Evolutionary conservation across 345 rosid genomes (phyloP), one percentile per base, ranked within the genome.

Genomic region (Ceriops decandra): DNA sequence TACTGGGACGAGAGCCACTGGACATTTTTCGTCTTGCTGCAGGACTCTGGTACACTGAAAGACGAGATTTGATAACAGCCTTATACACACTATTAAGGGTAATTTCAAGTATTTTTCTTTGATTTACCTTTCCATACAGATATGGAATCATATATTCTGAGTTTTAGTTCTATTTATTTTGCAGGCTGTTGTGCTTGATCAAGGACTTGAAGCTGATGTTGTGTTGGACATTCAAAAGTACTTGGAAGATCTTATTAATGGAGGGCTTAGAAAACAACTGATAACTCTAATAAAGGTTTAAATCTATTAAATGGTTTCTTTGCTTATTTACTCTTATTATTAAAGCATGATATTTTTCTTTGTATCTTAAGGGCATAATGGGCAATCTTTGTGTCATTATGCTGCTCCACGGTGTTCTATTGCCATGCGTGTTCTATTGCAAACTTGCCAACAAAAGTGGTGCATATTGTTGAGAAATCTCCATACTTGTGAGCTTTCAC

Each of bases 21-120:
- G 99, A 95, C 79, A 84, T 95, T 76, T 83, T 87, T 52, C 95
- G 97, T 51, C 91, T 95, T 80, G 89, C 99, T 21, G 83, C 87
- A 35, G 99, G 99, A 68, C 87, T 93, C 47, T 91, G 98, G 98
- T 93, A 93, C 74, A 85, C 96, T 9, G 96, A 88, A 82, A 89
- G 98, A 71, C 85, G 95, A 69, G 96, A 93, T 81, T 74, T 86
- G 72, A 68, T 89, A 78, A 89, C 90, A 69, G 85, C 95, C 21
- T 81, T 95, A 17, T 87, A 84, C 67, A 85, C 85, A 61, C 86
- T 95, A 52, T 76, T 91, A 68, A 87, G 98, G 91, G 97, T 89
- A 82, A 24, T 60, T 70, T 22, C 57, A 57, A 72, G 30, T 62
- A 67, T 58, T 22, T 59, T 59, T 54, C 9, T 7, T 62, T 67